phyloP scores from a whole-genome alignment of 768 basidiomycete genomes.

The Lentinula aciculospora region DNA sequence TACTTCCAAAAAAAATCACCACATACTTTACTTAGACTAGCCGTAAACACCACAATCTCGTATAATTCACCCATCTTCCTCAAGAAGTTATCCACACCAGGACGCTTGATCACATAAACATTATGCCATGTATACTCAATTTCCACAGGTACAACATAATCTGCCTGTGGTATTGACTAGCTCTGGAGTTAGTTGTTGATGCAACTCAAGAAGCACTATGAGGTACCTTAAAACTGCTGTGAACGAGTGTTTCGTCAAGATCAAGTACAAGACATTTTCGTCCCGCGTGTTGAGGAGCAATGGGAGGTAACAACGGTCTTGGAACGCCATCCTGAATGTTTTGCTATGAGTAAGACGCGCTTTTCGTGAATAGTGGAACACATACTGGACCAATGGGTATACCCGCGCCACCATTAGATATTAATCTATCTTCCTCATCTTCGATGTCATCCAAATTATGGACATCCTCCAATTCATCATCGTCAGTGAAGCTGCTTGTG shows the following conservation, averaged over 20 bases:
- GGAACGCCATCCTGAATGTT: constrained; percentile 66
- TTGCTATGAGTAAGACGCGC: constrained; percentile 6
- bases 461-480: constrained; percentile 56
- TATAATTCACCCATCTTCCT: constrained; percentile 99
- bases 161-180: constrained; percentile 89
- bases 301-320: constrained; percentile 81
- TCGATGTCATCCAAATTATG: constrained; percentile 56
- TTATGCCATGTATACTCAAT: constrained; percentile 99
- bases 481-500: constrained; percentile 58
- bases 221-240: constrained; percentile 94
- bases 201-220: neutral
- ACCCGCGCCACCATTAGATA: constrained; percentile 87
- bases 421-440: constrained; percentile 88
- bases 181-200: neutral
- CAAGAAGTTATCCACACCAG: constrained; percentile 95
- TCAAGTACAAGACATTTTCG: constrained; percentile 96
- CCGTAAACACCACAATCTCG: constrained; percentile 97
- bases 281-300: constrained; percentile 74
- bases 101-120: constrained; percentile 97
- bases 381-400: constrained; percentile 91
- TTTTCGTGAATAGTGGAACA: constrained; percentile 12
- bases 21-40: constrained; percentile 91
- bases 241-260: constrained; percentile 94
- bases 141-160: constrained; percentile 98
- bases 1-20: neutral